phyloP scores from a whole-genome alignment of 306 rosid species.

The Hippophae rhamnoides region DNA sequence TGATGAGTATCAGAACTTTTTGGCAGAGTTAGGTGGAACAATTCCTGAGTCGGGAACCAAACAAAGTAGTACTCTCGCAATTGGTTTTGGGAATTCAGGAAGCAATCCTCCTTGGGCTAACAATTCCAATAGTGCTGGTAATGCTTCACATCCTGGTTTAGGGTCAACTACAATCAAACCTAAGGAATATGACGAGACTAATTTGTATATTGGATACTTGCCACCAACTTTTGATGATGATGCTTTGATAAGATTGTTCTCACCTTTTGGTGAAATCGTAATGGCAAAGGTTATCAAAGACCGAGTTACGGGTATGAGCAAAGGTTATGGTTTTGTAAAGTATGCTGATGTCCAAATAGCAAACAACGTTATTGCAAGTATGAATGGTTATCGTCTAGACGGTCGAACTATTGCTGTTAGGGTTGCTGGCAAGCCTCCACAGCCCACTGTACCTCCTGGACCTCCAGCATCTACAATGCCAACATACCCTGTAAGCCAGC shows the following conservation, averaged over 20 bases:
- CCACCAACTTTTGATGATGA: constrained; percentile 95
- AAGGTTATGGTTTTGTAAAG: constrained; percentile 94
- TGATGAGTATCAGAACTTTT: constrained; percentile 85
- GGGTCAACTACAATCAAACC: constrained; percentile 59
- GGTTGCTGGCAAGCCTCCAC: constrained; percentile 98
- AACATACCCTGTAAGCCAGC: constrained; percentile 69
- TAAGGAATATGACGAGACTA: constrained; percentile 87
- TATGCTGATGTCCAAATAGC: constrained; percentile 90
- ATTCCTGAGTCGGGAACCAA: constrained; percentile 37
- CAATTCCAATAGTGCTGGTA: constrained; percentile 29
- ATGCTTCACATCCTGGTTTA: constrained; percentile 50
- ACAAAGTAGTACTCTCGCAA: constrained; percentile 32
- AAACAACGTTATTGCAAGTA: constrained; percentile 68
- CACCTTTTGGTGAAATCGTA: constrained; percentile 90
- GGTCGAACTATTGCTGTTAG: constrained; percentile 94
- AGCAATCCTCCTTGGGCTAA: constrained; percentile 92
- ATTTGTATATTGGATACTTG: constrained; percentile 88
- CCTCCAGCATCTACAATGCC: constrained; percentile 68
- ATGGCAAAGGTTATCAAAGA: constrained; percentile 97
- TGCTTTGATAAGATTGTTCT: constrained; percentile 70
- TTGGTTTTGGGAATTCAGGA: constrained; percentile 66
- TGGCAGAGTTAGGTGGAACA: constrained; percentile 81
- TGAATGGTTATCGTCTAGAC: constrained; percentile 92
- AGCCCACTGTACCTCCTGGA: constrained; percentile 80
- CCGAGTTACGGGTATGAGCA: constrained; percentile 69